Evolutionary conservation across 2,329 filamentous ascomycete species (phyloP).

Genomic region (Fusarium nygamai): DNA sequence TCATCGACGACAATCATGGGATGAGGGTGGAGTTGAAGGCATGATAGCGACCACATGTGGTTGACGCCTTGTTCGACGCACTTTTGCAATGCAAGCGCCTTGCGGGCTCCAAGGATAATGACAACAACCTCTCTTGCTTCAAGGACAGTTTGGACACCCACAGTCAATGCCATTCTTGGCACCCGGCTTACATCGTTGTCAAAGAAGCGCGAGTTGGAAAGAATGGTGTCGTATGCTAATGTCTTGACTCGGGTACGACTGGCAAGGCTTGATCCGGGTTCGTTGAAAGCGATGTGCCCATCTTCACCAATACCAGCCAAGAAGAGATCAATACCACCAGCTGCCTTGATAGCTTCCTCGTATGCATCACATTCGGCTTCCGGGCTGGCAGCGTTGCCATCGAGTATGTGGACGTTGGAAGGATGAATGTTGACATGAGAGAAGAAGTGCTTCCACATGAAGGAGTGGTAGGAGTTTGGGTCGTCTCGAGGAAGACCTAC

Average conservation of each 20-base stretch:
- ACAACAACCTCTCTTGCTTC: slow-evolving; percentile 85
- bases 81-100: slow-evolving; percentile 80
- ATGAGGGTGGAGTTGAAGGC: slow-evolving; percentile 81
- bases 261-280: slow-evolving; percentile 81
- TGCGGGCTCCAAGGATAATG: slow-evolving; percentile 84
- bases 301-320: slow-evolving; percentile 86
- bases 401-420: slow-evolving; percentile 83
- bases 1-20: slow-evolving; percentile 87
- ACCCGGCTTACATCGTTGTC: slow-evolving; percentile 77
- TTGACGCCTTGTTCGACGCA: slow-evolving; percentile 85
- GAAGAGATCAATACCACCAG: slow-evolving; percentile 86
- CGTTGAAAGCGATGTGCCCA: slow-evolving; percentile 91
- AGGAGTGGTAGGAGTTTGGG: slow-evolving; percentile 87
- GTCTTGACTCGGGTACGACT: slow-evolving; percentile 88
- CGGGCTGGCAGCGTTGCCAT: slow-evolving; percentile 81
- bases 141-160: slow-evolving; percentile 84
- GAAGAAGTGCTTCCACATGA: slow-evolving; percentile 95
- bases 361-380: slow-evolving; percentile 82
- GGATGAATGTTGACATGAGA: slow-evolving; percentile 84
- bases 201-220: slow-evolving; percentile 88
- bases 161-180: slow-evolving; percentile 83
- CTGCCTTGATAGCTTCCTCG: slow-evolving; percentile 78
- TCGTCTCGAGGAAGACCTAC: slow-evolving; percentile 85
- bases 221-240: slow-evolving; percentile 84
- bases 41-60: slow-evolving; percentile 91